Conservation (phyloP, 805 yeast genomes). For the Spathaspora girioi region DNA sequence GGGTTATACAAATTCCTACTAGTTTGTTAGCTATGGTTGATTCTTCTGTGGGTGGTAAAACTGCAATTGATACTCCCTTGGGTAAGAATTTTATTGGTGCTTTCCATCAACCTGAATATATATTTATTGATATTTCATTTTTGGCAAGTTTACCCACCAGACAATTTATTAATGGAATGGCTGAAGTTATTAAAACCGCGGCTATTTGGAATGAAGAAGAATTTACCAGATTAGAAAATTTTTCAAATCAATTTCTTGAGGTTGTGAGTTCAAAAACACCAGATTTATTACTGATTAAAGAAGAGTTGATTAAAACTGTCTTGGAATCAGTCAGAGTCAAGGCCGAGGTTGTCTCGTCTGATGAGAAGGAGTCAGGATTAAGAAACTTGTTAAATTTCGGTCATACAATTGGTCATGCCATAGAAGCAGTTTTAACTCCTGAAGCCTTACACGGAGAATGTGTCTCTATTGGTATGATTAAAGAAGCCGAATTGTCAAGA, state of each 20-base stretch:
- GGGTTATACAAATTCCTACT: slow-evolving; percentile 92
- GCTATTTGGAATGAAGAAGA: slow-evolving; percentile 95
- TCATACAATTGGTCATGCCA: slow-evolving; percentile 96
- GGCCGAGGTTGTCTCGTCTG: slow-evolving; percentile 89
- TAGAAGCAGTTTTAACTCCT: slow-evolving; percentile 95
- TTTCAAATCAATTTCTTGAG: slow-evolving; percentile 65
- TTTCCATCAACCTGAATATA: slow-evolving; percentile 92
- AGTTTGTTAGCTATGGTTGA: slow-evolving; percentile 95
- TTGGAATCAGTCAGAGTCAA: slow-evolving; percentile 84
- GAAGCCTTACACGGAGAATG: slow-evolving; percentile 97
- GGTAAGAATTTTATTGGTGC: slow-evolving; percentile 97
- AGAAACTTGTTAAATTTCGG: slow-evolving; percentile 93
- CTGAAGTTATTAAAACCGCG: slow-evolving; percentile 96
- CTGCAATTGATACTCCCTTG: slow-evolving; percentile 94
- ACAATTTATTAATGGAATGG: slow-evolving; percentile 97
- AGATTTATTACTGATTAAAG: slow-evolving; percentile 65
- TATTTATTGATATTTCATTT: slow-evolving; percentile 84
- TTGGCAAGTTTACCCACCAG: slow-evolving; percentile 85
- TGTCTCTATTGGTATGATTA: slow-evolving; percentile 94
- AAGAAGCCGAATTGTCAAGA: slow-evolving; percentile 94
- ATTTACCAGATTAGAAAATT: slow-evolving; percentile 76
- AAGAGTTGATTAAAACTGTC: slow-evolving; percentile 75
- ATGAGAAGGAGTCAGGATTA: slow-evolving; percentile 93
- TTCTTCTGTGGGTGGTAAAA: slow-evolving; percentile 96
- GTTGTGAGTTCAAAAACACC: slow-evolving; percentile 46